A percentile compares a stretch with the other conserved stretches of the same genome.
phyloP scores from a whole-genome alignment of 345 rosid species.

The Brassica rapa region DNA sequence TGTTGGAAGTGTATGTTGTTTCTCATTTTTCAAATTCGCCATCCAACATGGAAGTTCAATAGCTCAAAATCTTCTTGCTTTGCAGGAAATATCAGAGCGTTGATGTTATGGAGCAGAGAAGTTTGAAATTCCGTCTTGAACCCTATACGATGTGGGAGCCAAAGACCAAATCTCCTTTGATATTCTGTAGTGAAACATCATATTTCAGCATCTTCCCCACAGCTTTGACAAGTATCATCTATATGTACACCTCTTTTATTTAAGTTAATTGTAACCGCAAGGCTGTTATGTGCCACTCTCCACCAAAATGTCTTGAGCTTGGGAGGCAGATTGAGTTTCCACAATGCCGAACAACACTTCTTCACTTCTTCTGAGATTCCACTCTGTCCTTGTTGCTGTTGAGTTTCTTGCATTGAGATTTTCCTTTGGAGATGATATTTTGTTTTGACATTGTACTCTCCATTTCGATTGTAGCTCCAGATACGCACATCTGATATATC shows the following conservation, averaged over 20 bases:
- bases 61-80: neutral
- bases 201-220: neutral
- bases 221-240: neutral
- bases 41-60: neutral
- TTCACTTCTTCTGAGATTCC: too few relatives aligned
- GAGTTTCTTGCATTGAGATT: too few relatives aligned
- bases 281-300: neutral
- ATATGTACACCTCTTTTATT: neutral
- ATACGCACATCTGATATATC: too few relatives aligned
- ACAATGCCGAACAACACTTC: neutral
- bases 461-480: too few relatives aligned
- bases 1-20: too few relatives aligned
- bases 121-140: neutral
- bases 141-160: neutral
- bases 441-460: too few relatives aligned
- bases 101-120: neutral
- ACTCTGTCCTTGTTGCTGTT: too few relatives aligned
- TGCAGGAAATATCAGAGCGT: neutral
- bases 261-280: neutral
- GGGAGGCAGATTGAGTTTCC: neutral
- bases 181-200: neutral
- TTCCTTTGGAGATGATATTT: too few relatives aligned
- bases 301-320: neutral
- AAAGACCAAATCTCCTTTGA: neutral
- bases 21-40: too few relatives aligned